Percentiles rank a stretch among this genome's conserved stretches.
These are phyloP conservation scores for Cinnamomum micranthum DNA, from an alignment of 164 flowering plant genomes.

Conservation along the genomic window DNA sequence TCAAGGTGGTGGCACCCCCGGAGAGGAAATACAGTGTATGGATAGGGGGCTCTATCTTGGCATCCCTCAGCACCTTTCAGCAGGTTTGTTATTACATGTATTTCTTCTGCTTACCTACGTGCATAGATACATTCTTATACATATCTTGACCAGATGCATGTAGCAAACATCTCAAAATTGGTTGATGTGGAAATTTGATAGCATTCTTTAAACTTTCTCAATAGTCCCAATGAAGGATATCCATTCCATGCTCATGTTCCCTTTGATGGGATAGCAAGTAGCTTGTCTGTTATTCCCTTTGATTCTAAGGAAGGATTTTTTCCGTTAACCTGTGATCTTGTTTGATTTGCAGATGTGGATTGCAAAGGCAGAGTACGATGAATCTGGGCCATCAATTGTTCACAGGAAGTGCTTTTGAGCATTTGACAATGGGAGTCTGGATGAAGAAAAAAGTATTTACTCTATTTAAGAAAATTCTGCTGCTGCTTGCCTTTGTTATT, in stretches of 20 bases:
- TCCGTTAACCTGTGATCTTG: neutral
- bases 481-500: neutral
- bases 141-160: too few species aligned
- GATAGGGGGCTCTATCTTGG: conserved; percentile 85
- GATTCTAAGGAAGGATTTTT: too few species aligned
- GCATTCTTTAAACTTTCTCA: too few species aligned
- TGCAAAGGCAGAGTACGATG: conserved; percentile 67
- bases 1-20: conserved; percentile 85
- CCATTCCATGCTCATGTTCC: too few species aligned
- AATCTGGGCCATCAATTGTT: conserved; percentile 66
- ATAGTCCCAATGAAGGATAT: too few species aligned
- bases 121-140: too few species aligned
- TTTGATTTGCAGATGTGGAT: conserved; percentile 63
- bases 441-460: neutral
- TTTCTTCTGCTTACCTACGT: too few species aligned
- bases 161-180: too few species aligned
- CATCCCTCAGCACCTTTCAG: conserved; percentile 86
- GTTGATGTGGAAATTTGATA: too few species aligned
- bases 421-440: conserved; percentile 1
- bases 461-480: neutral
- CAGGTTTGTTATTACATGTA: conserved; percentile 37
- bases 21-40: conserved; percentile 87
- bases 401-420: conserved; percentile 71
- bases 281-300: too few species aligned
- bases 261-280: too few species aligned